phyloP scores from a whole-genome alignment of 2,329 filamentous ascomycete genomes.

The Tolypocladium sp. region DNA sequence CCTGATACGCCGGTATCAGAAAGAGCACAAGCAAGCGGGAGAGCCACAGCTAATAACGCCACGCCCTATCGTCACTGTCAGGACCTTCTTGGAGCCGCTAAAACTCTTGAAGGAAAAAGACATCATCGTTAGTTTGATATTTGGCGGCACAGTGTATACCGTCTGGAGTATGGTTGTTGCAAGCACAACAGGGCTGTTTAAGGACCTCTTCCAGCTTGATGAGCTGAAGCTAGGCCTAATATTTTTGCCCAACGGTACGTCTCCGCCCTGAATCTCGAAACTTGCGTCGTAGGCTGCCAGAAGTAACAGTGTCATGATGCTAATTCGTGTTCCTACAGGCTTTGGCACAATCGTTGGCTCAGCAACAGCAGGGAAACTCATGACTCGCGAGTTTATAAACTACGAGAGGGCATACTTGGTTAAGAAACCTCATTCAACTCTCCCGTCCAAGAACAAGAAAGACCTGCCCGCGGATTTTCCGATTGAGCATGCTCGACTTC shows the following conservation, averaged over 20 bases:
- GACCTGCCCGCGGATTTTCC: constrained; percentile 26
- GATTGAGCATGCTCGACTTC: constrained; percentile 29
- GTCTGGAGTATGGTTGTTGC: constrained; percentile 37
- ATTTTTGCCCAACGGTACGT: constrained; percentile 15
- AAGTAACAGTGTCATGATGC: too few relatives aligned
- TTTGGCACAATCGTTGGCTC: constrained; percentile 22
- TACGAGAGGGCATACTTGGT: constrained; percentile 17
- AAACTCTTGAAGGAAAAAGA: constrained; percentile 30
- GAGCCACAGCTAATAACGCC: background rate
- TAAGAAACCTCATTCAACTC: constrained; percentile 7
- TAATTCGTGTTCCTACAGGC: too few relatives aligned
- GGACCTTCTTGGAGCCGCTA: constrained; percentile 25
- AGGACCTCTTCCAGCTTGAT: constrained; percentile 13
- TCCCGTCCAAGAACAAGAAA: constrained; percentile 6
- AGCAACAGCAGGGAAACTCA: constrained; percentile 27
- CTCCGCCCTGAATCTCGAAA: too few relatives aligned
- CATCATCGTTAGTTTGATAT: constrained; percentile 30
- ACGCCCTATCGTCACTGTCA: constrained; percentile 13
- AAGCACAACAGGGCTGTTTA: constrained; percentile 27
- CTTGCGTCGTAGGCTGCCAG: too few relatives aligned
- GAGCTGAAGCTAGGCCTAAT: constrained; percentile 14
- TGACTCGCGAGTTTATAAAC: constrained; percentile 26
- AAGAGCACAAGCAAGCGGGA: background rate
- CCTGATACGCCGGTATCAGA: constrained; percentile 4
- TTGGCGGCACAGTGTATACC: constrained; percentile 25